These are phyloP conservation scores for Phymatotrichopsis omnivora DNA, from an alignment of 2,329 filamentous ascomycete species.

Conservation along the genomic window DNA sequence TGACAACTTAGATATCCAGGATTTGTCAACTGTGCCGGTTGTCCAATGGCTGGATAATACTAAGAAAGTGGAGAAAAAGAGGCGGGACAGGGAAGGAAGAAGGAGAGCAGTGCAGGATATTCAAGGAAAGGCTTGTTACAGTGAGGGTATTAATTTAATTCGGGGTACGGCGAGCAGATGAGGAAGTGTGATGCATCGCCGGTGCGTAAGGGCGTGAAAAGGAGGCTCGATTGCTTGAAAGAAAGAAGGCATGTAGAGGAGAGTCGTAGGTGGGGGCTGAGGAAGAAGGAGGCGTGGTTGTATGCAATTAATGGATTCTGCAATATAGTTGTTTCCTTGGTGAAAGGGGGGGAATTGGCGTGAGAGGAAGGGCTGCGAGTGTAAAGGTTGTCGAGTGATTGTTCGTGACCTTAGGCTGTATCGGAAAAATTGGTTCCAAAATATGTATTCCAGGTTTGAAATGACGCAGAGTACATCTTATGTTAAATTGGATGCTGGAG, in stretches of 20 bases:
- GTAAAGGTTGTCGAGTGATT: too few relatives aligned
- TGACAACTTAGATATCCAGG: background rate
- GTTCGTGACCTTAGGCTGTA: too few relatives aligned
- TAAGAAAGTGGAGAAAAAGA: slow-evolving; percentile 15
- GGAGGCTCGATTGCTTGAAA: slow-evolving; percentile 18
- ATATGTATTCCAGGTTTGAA: too few relatives aligned
- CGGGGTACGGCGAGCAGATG: slow-evolving; percentile 18
- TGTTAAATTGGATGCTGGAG: too few relatives aligned
- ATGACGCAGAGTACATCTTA: too few relatives aligned
- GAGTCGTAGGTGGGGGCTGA: slow-evolving; percentile 16
- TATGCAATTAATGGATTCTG: too few relatives aligned
- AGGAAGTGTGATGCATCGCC: slow-evolving; percentile 22
- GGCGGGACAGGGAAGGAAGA: slow-evolving; percentile 15
- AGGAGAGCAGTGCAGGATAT: slow-evolving; percentile 10
- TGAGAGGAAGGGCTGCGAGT: too few relatives aligned
- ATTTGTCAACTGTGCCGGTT: background rate
- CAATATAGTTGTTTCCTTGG: too few relatives aligned
- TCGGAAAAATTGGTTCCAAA: too few relatives aligned
- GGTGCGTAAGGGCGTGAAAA: slow-evolving; percentile 19
- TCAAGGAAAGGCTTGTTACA: slow-evolving; percentile 25
- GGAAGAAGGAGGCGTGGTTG: too few relatives aligned
- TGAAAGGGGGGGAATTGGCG: too few relatives aligned
- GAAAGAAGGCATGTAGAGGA: slow-evolving; percentile 16
- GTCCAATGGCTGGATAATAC: slow-evolving; percentile 1
- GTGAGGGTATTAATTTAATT: slow-evolving; percentile 23